Evolutionary conservation across 768 basidiomycete species (phyloP).

Genomic region (Pleurotus sapidus): DNA sequence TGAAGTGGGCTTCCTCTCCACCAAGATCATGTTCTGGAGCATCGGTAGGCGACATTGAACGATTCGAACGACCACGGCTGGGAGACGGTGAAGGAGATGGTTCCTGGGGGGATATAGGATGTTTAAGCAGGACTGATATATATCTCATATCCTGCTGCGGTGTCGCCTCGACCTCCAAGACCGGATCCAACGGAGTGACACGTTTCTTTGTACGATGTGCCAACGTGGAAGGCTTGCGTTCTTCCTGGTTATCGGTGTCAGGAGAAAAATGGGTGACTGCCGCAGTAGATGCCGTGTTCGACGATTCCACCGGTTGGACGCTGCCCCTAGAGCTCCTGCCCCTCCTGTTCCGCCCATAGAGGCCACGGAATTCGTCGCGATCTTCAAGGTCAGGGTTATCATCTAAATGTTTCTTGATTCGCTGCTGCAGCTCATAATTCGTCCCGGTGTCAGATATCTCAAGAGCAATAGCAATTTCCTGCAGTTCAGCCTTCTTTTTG

Average conservation of each 20-base stretch:
- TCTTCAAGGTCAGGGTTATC: constrained; percentile 55
- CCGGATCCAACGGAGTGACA: constrained; percentile 31
- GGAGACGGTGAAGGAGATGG: constrained; percentile 24
- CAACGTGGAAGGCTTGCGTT: neutral
- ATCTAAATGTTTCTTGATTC: constrained; percentile 65
- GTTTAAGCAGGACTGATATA: constrained; percentile 52
- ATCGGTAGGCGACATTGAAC: no score
- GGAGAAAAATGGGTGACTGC: constrained; percentile 5
- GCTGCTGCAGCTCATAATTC: constrained; percentile 57
- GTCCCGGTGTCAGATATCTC: constrained; percentile 53
- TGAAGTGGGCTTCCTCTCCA: no score
- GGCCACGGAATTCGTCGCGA: constrained; percentile 53
- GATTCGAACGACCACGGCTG: neutral
- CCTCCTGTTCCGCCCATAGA: constrained; percentile 44
- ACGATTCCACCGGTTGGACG: constrained; percentile 12
- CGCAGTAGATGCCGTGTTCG: constrained; percentile 9
- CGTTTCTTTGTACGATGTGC: constrained; percentile 12
- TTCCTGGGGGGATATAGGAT: constrained; percentile 36
- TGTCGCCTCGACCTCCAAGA: constrained; percentile 36
- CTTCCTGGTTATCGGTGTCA: constrained; percentile 1
- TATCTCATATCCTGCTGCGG: constrained; percentile 48
- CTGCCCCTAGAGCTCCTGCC: constrained; percentile 35
- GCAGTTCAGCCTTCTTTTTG: constrained; percentile 73
- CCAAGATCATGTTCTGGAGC: no score
- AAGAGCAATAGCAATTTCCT: constrained; percentile 56